Conservation (phyloP, 2,329 filamentous ascomycete genomes). For the Lecanoromycetidae sp. region DNA sequence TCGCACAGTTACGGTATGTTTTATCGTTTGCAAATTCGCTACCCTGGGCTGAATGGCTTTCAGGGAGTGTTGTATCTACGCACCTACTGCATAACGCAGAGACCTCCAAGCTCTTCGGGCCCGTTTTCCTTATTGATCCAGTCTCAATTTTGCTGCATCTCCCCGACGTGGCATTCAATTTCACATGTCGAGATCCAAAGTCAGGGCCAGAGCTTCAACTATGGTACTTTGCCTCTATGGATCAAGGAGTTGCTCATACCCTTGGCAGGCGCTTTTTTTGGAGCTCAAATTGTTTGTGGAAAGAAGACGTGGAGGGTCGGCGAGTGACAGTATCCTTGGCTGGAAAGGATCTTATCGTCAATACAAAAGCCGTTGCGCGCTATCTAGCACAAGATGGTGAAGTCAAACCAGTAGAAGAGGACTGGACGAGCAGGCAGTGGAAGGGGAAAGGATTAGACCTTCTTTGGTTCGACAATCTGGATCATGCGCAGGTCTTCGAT, state of each 20-base stretch:
- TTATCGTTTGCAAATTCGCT: constrained; percentile 16
- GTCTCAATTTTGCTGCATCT: constrained; percentile 56
- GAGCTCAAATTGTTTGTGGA: constrained; percentile 59
- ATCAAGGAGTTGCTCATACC: constrained; percentile 53
- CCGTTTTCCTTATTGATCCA: constrained; percentile 47
- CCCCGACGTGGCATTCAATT: constrained; percentile 61
- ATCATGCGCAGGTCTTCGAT: constrained; percentile 36
- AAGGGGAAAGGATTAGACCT: constrained; percentile 30
- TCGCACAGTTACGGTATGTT: constrained; percentile 23
- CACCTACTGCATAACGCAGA: constrained; percentile 44
- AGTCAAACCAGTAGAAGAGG: not conserved
- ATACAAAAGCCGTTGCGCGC: constrained; percentile 44
- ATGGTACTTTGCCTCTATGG: constrained; percentile 54
- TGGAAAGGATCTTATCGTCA: constrained; percentile 52
- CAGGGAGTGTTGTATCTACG: constrained; percentile 48
- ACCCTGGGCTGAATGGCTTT: constrained; percentile 30
- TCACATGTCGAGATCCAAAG: constrained; percentile 42
- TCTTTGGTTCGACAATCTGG: constrained; percentile 35
- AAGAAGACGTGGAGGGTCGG: constrained; percentile 45
- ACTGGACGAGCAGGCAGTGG: constrained; percentile 23
- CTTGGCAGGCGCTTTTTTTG: constrained; percentile 53
- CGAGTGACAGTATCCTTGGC: constrained; percentile 47
- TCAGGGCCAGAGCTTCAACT: constrained; percentile 58
- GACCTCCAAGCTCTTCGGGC: constrained; percentile 36
- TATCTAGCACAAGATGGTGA: constrained; percentile 37